These are phyloP conservation scores for Aureobasidium sp. DNA, from an alignment of 2,329 filamentous ascomycete species.

Conservation along the genomic window DNA sequence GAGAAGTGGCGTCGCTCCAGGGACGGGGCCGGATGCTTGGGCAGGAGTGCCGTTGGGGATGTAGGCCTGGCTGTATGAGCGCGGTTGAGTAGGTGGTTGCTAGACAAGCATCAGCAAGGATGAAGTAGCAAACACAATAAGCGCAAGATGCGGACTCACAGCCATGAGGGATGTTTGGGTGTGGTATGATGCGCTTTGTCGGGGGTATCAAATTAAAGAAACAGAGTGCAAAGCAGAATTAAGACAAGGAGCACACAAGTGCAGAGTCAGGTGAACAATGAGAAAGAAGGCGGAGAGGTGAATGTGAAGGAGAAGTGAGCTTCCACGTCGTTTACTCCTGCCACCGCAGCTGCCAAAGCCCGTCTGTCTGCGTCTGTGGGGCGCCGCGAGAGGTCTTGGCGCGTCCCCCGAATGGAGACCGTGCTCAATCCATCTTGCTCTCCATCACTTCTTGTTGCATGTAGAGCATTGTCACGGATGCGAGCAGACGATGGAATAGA, in stretches of 20 bases:
- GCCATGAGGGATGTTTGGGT: conserved; percentile 10
- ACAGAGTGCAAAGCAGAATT: background rate
- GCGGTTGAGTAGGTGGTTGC: conserved; percentile 44
- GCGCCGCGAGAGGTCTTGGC: background rate
- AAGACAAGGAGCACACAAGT: conserved; percentile 5
- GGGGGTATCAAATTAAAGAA: conserved; percentile 13
- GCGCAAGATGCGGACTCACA: conserved; percentile 12
- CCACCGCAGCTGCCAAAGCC: conserved; percentile 6
- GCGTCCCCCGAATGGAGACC: background rate
- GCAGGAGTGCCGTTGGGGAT: conserved; percentile 38
- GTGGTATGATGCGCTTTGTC: conserved; percentile 1
- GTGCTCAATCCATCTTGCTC: background rate
- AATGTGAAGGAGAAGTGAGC: conserved; percentile 5
- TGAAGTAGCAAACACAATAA: background rate
- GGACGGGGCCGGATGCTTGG: conserved; percentile 28
- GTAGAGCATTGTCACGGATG: background rate
- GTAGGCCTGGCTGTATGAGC: conserved; percentile 41
- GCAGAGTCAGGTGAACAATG: conserved; percentile 3
- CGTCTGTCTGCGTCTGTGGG: background rate
- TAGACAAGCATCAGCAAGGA: conserved; percentile 19
- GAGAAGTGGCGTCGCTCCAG: conserved; percentile 40
- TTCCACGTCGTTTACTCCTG: conserved; percentile 12
- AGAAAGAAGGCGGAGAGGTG: background rate
- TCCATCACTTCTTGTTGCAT: background rate
- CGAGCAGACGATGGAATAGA: background rate